phyloP scores from a whole-genome alignment of 1,139 yeast species.

The Sugiyamaella sp. region DNA sequence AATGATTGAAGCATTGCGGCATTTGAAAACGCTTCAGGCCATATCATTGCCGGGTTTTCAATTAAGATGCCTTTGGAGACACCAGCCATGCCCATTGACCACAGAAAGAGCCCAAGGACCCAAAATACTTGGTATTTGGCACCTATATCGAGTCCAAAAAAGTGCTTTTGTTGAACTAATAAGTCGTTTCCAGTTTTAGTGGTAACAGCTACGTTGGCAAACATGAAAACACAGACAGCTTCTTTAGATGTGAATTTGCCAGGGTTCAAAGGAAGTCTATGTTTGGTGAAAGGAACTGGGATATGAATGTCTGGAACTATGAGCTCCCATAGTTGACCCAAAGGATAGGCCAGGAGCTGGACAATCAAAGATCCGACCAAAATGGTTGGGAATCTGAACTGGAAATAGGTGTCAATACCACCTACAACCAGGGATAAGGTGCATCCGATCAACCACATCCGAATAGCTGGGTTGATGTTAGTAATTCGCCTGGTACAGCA shows the following conservation, averaged over 20 bases:
- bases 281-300: constrained; percentile 44
- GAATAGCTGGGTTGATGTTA: constrained; percentile 28
- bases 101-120: constrained; percentile 55
- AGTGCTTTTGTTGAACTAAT: constrained; percentile 37
- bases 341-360: constrained; percentile 41
- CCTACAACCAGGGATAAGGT: constrained; percentile 45
- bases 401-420: constrained; percentile 56
- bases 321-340: constrained; percentile 27
- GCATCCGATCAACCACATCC: constrained; percentile 50
- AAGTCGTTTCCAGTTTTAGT: constrained; percentile 46
- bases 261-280: constrained; percentile 50
- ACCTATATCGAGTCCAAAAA: constrained; percentile 36
- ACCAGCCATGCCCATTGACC: constrained; percentile 64
- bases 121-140: constrained; percentile 48
- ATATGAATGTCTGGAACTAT: constrained; percentile 55
- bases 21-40: constrained; percentile 57
- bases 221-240: constrained; percentile 59
- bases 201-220: constrained; percentile 48
- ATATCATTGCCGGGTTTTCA: constrained; percentile 54
- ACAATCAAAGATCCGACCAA: constrained; percentile 51
- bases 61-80: constrained; percentile 47
- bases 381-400: constrained; percentile 55
- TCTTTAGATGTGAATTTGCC: constrained; percentile 71
- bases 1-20: constrained; percentile 43
- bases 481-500: not conserved